phyloP scores from a whole-genome alignment of 106 monocot genomes.

The Allium sativum region DNA sequence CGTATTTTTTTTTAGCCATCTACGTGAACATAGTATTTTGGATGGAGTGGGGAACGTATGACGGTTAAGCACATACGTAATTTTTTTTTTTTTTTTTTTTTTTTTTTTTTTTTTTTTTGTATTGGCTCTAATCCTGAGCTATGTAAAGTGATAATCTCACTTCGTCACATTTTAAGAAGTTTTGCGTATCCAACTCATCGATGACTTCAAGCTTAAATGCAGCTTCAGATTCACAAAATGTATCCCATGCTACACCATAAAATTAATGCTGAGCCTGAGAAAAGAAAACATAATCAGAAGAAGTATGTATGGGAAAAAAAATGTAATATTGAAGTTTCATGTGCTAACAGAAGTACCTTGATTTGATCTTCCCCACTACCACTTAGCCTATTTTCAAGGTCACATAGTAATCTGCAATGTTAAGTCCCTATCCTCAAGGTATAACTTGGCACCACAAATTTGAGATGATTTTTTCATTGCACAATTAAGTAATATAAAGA shows the following conservation, averaged over 20 bases:
- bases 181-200: slow-evolving; percentile 84
- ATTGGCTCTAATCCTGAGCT: too few species aligned
- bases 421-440: slow-evolving; percentile 79
- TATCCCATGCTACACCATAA: slow-evolving; percentile 73
- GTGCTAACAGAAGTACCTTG: slow-evolving; percentile 42
- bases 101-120: too few species aligned
- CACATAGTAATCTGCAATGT: slow-evolving; percentile 88
- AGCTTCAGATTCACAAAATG: slow-evolving; percentile 88
- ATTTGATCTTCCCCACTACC: slow-evolving; percentile 73
- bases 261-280: slow-evolving; percentile 95
- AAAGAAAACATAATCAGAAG: neutral
- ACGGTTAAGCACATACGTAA: too few species aligned
- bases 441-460: slow-evolving; percentile 60
- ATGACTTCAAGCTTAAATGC: slow-evolving; percentile 95
- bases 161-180: slow-evolving; percentile 93
- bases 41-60: too few species aligned
- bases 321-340: neutral
- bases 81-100: too few species aligned
- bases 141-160: slow-evolving; percentile 28
- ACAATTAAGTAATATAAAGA: slow-evolving; percentile 84
- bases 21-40: too few species aligned
- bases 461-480: slow-evolving; percentile 84
- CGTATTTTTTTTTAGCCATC: too few species aligned
- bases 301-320: slow-evolving; percentile 7
- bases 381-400: slow-evolving; percentile 85